These are phyloP conservation scores for Chlorophyllum brunneum DNA, from an alignment of 768 basidiomycete species.

Conservation along the genomic window DNA sequence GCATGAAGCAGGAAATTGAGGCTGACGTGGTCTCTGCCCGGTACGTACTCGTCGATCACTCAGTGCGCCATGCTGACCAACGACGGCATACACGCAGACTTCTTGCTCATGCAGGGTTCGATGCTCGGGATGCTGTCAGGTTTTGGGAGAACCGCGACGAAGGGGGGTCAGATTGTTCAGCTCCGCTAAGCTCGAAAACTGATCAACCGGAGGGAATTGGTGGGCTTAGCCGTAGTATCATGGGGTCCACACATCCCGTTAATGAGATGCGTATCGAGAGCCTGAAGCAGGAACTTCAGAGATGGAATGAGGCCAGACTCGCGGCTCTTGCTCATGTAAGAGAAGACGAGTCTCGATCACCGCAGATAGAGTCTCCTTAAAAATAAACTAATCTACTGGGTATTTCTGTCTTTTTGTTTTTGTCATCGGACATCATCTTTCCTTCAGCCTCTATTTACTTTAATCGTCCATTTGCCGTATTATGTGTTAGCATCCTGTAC, in stretches of 20 bases:
- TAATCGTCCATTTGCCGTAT: not conserved
- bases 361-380: not conserved
- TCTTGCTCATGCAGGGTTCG: conserved; percentile 90
- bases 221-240: conserved; percentile 27
- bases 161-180: conserved; percentile 41
- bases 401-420: not conserved
- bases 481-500: not conserved
- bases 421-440: not conserved
- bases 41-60: conserved; percentile 32
- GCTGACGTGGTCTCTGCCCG: conserved; percentile 87
- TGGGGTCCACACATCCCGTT: conserved; percentile 64
- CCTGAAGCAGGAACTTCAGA: conserved; percentile 60
- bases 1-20: conserved; percentile 82
- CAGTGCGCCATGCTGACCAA: no score
- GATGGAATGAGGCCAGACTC: conserved; percentile 62
- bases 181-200: conserved; percentile 15
- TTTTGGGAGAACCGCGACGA: conserved; percentile 75
- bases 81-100: conserved; percentile 53
- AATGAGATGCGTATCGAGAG: conserved; percentile 58
- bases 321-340: conserved; percentile 19
- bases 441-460: not conserved
- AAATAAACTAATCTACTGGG: no score
- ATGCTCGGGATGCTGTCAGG: conserved; percentile 72
- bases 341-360: not conserved
- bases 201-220: conserved; percentile 18